A percentile compares a stretch with the other conserved stretches of the same genome.
Evolutionary conservation across 1,139 yeast genomes (phyloP).

Genomic region (Pichia kudriavzevii): DNA sequence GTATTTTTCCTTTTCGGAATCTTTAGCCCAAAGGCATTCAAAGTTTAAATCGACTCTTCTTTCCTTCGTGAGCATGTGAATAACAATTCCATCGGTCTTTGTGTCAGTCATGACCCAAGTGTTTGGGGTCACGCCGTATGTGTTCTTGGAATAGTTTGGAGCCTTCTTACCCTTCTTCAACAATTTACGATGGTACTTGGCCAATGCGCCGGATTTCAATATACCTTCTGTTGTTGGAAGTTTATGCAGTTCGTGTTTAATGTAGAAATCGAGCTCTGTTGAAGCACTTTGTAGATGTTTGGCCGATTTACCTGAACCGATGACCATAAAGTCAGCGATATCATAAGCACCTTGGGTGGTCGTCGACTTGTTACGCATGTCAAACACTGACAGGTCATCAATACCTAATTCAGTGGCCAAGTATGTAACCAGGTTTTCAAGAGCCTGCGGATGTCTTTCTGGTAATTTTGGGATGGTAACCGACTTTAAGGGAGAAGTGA

Average conservation of each 20-base stretch:
- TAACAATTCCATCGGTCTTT: conserved; percentile 49
- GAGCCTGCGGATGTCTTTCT: conserved; percentile 41
- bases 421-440: conserved; percentile 39
- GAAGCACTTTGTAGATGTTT: conserved; percentile 73
- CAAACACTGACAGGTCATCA: conserved; percentile 52
- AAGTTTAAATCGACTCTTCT: conserved; percentile 62
- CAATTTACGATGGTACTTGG: conserved; percentile 56
- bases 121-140: conserved; percentile 52
- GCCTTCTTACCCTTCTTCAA: conserved; percentile 45
- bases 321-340: conserved; percentile 44
- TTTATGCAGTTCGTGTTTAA: conserved; percentile 36
- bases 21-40: conserved; percentile 57
- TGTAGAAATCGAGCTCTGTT: conserved; percentile 40
- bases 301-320: conserved; percentile 73
- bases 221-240: conserved; percentile 66
- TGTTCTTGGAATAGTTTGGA: conserved; percentile 45
- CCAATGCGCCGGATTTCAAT: conserved; percentile 49
- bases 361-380: conserved; percentile 33
- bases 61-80: conserved; percentile 66
- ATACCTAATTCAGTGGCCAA: conserved; percentile 60
- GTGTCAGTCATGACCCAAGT: conserved; percentile 81
- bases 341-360: conserved; percentile 39
- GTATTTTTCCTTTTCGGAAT: conserved; percentile 25
- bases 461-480: conserved; percentile 48
- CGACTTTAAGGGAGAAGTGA: conserved; percentile 29